phyloP scores from a whole-genome alignment of 2,329 filamentous ascomycete species.

The Colletotrichum australisinense region DNA sequence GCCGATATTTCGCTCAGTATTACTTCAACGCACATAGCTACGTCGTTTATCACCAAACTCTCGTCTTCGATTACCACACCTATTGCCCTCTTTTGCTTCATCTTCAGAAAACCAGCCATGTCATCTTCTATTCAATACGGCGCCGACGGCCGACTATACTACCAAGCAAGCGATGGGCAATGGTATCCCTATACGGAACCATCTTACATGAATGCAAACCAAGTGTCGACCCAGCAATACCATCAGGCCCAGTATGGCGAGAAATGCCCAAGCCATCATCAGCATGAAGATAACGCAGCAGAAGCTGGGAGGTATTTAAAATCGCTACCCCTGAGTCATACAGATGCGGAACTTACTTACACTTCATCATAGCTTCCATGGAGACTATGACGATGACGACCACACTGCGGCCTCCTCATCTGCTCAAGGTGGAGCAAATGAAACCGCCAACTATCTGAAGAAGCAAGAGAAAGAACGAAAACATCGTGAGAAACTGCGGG shows the following conservation, averaged over 20 bases:
- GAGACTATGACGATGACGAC: not conserved
- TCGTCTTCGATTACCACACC: too few relatives aligned
- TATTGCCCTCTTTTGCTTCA: not conserved
- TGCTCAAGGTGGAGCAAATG: not conserved
- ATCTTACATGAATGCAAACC: too few relatives aligned
- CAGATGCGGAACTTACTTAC: not conserved
- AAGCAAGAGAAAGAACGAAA: not conserved
- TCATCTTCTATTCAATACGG: not conserved
- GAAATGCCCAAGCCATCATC: not conserved
- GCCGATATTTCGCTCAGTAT: rapidly evolving
- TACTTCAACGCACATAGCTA: not conserved
- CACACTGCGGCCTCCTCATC: not conserved
- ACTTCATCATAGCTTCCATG: not conserved
- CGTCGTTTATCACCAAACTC: too few relatives aligned
- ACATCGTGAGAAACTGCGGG: not conserved
- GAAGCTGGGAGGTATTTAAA: not conserved
- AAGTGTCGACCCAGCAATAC: not conserved
- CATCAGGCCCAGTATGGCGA: not conserved
- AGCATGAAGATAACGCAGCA: not conserved
- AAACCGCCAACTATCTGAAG: not conserved
- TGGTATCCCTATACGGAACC: not conserved
- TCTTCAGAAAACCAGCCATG: not conserved
- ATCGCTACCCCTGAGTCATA: not conserved
- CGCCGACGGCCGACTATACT: not conserved
- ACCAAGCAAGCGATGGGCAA: not conserved